A percentile compares a stretch with the other conserved stretches of the same genome.
Evolutionary conservation across 768 basidiomycete genomes (phyloP).

Genomic region (Hypholoma sublateritium): DNA sequence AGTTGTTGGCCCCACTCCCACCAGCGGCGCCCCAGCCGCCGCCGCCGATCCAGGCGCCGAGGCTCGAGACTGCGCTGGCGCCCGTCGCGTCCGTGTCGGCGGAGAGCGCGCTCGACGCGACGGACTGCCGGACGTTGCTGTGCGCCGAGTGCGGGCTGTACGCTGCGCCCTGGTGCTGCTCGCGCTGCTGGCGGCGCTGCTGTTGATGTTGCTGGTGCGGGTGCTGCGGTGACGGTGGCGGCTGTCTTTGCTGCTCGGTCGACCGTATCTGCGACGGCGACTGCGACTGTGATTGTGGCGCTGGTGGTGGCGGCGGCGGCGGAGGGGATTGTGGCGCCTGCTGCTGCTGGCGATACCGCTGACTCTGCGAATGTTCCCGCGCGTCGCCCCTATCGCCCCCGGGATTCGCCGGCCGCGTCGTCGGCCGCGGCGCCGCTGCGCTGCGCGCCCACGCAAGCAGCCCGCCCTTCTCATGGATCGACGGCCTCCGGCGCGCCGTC

Average conservation of each 20-base stretch:
- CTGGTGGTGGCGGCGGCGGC: too few relatives aligned
- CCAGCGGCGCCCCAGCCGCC: conserved; percentile 21
- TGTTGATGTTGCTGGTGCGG: too few relatives aligned
- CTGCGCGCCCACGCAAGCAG: conserved; percentile 29
- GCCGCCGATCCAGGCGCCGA: conserved; percentile 63
- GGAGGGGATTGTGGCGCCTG: too few relatives aligned
- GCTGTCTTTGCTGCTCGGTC: too few relatives aligned
- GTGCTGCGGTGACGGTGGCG: too few relatives aligned
- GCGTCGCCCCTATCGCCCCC: too few relatives aligned
- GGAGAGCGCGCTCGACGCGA: conserved; percentile 54
- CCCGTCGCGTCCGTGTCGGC: conserved; percentile 15
- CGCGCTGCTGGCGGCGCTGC: background rate
- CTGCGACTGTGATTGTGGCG: too few relatives aligned
- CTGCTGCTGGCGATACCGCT: too few relatives aligned
- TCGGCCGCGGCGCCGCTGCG: conserved; percentile 16
- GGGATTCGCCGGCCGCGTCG: background rate
- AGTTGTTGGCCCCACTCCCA: conserved; percentile 43
- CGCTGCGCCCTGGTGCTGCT: background rate
- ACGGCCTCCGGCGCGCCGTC: conserved; percentile 26
- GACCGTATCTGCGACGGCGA: too few relatives aligned
- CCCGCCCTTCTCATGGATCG: conserved; percentile 24
- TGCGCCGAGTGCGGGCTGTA: background rate
- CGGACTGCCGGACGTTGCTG: conserved; percentile 53
- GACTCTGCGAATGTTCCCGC: too few relatives aligned
- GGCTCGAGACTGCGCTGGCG: conserved; percentile 38